Evolutionary conservation across 139 green algal genomes (phyloP).

Genomic region (Nannochloris sp.): DNA sequence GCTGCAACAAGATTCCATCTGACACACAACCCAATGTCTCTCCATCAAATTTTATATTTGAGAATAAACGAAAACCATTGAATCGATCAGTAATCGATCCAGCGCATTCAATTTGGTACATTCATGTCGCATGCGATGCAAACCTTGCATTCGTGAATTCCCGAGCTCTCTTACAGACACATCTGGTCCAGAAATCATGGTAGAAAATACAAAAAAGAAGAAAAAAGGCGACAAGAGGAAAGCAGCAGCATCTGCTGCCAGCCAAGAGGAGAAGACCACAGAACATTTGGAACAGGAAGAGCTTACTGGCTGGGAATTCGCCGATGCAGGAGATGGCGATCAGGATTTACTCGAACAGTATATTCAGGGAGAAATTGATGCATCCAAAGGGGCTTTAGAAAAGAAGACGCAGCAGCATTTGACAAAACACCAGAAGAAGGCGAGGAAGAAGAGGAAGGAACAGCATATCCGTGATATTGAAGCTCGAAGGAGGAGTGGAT

Average conservation of each 20-base stretch:
- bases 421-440: constrained; percentile 52
- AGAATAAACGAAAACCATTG: too few species aligned
- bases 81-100: too few species aligned
- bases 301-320: constrained; percentile 14
- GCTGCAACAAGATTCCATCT: too few species aligned
- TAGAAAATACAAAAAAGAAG: neutral
- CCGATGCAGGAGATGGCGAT: neutral
- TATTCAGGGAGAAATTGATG: too few species aligned
- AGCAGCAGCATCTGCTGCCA: neutral
- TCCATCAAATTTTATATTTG: too few species aligned
- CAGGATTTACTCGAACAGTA: too few species aligned
- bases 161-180: too few species aligned
- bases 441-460: constrained; percentile 44
- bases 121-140: too few species aligned
- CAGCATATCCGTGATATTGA: constrained; percentile 48
- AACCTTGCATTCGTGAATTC: too few species aligned
- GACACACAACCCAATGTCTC: too few species aligned
- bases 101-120: too few species aligned
- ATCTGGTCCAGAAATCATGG: neutral
- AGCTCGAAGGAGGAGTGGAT: constrained; percentile 9
- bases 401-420: constrained; percentile 15
- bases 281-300: constrained; percentile 10
- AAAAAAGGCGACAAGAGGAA: neutral
- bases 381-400: too few species aligned
- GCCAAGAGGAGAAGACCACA: neutral